Evolutionary conservation across 164 flowering plant genomes (phyloP), one percentile per base, ranked within the genome.

Genomic region (Umbilicus rupestris): DNA sequence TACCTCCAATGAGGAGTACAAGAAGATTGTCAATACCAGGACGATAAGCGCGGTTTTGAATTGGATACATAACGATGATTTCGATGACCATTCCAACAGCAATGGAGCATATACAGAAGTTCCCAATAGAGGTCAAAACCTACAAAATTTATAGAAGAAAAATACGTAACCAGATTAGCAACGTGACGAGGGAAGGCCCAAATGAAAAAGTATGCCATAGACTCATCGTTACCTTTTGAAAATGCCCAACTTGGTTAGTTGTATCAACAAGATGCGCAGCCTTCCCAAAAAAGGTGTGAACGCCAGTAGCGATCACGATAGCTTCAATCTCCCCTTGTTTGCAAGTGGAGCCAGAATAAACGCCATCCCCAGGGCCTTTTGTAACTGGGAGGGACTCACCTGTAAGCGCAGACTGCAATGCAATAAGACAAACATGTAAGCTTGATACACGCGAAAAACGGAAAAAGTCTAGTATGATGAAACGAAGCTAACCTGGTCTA

Each of bases 261-360:
- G 77, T 64, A 67, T 90, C 96, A 30, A 90, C 96, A 58, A 90
- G 92, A 69, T 90, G 92, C 49, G 96, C 96, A 63, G 94, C 94
- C 75, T 90, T 90, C n/a, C 96, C 96, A 58, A 87, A 87, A 83
- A 90, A 90, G n/a, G 94, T 87, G 63, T 90, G 94, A 11, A 90
- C 88, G 29, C 96, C 96, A 12, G 96, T 90, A 35, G 92, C 92
- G 55, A 86, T 87, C 26, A 89, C 96, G 63, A 89, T 81, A 0
- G 86, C 96, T 70, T 89, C 93, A 66, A 89, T 78, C 72, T 89
- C 96, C 65, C 93, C 96, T 37, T 87, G 96, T 66, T 89, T 89
- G 77, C 93, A 87, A 9, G 96, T 89, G 8, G 96, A 89, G 62
- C 93, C 96, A 16, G 93, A 87, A 74, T 83, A 89, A 3, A 90